Base-by-base conservation (phyloP, 2,329 filamentous ascomycete species). In the Metarhizium rileyi region DNA sequence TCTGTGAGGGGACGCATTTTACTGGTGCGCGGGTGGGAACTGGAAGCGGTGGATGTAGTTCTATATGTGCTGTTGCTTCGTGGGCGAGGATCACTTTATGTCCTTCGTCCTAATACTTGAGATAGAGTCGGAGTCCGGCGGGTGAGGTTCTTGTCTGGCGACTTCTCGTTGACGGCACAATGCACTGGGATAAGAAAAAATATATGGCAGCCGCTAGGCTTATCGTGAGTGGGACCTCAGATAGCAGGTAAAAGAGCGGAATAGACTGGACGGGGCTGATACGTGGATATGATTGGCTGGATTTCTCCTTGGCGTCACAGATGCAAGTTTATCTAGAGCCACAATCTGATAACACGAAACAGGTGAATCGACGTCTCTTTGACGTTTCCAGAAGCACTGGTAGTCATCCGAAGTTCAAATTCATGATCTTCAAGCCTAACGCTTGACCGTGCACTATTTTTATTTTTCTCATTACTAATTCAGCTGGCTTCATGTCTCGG, bases 1-100 rank as follows among this genome's bases (percentile, higher is more conserved):
- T 89, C 89, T 50, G 89, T 93, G 57, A 95, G 80, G 47, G 85
- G 80, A 50, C 89, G 81, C 88, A 95, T 94, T 44, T 22, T 49
- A n/a, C 27, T 28, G 8, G 40, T 7, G 25, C 22, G 20, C n/a
- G 16, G 26, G 20, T 9, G 38, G 44, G 27, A 23, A 48, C 6
- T 36, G 3, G 36, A 20, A 20, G 36, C 12, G 36, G n/a, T 9
- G 18, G 36, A 16, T 40, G 18, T 22, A 40, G 14, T 6, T 40
- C 10, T 23, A 20, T 38, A 20, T 22, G 38, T 4, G 38, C 18
- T 2, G 6, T 9, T 14, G 38, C n/a, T n/a, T 42, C 16, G 4
- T 42, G 20, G 38, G 20, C 18, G 16, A 5, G 30, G 38, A 12
- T 14, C 9, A 25, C 8, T 10, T 9, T 20, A 22, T 25, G 6